Evolutionary conservation across 495 filamentous ascomycete genomes (phyloP), one percentile per base, ranked within the genome.

Genomic region (Emericellopsis terricola): DNA sequence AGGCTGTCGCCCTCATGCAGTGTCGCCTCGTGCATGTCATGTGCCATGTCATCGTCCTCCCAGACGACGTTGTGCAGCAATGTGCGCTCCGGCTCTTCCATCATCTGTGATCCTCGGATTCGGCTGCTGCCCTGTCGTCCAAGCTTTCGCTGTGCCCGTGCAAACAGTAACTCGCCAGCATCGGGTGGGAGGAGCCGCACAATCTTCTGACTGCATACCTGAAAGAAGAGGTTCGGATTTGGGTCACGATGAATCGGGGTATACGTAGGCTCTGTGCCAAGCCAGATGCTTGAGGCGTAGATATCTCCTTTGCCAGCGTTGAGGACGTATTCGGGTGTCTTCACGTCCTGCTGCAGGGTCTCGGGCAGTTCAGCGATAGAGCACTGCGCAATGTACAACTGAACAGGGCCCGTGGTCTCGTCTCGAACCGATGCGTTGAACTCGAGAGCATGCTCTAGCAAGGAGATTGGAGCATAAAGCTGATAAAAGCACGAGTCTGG

Each of bases 241-340:
- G 89, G 89, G 47, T 97, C 89, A 15, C 75, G 65, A 55, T 97
- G 89, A 8, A 91, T 64, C 5, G 89, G 83, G 0, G 89, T 96
- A 45, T 78, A 79, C 0, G 86, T 94, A 1, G 81, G 79, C 20
- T 82, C 68, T 3, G 77, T 55, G 8, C 89, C 89, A 4, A 96
- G 64, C 89, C 89, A 97, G 16, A 97, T 53, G 46, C 76, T 87
- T 9, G 75, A 72, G 42, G 71, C 69, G 46, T 97, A 96, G 8
- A 94, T 54, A 53, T 94, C 86, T 15, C 55, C 57, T 27, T 76
- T 74, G 8, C 82, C 73, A 8, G 69, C 59, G 20, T 58, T 38
- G 15, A 36, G 40, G 3, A 94, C 74, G 3, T 83, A 34, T 0
- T 61, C 41, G 0, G 89, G 89, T 0, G 65, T 63, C 0, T 79